Evolutionary conservation across 2,329 filamentous ascomycete genomes (phyloP).

Genomic region (Plenodomus tracheiphilus): DNA sequence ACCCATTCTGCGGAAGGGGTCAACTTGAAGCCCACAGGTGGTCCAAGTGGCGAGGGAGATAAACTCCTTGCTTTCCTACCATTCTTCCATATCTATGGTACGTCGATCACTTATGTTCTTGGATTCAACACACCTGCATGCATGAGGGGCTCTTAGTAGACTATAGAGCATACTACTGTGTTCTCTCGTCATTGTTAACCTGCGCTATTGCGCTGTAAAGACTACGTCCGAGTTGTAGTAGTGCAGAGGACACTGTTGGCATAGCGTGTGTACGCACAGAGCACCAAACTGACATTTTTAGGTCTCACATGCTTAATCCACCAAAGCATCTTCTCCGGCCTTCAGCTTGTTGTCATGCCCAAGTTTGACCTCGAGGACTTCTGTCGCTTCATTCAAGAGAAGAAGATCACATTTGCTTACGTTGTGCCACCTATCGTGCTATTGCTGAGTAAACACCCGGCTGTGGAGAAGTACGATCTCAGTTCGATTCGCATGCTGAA

Average conservation of each 20-base stretch:
- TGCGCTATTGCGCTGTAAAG: too few species aligned
- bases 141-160: too few species aligned
- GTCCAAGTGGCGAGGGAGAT: conserved; percentile 66
- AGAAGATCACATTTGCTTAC: conserved; percentile 76
- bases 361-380: conserved; percentile 82
- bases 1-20: conserved; percentile 48
- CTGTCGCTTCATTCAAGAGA: conserved; percentile 74
- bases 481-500: conserved; percentile 80
- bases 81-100: conserved; percentile 90
- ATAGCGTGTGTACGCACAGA: not conserved
- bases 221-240: too few species aligned
- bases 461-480: conserved; percentile 80
- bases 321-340: conserved; percentile 66
- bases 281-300: conserved; percentile 15
- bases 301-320: conserved; percentile 76
- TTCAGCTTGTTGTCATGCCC: conserved; percentile 70
- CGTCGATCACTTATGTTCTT: conserved; percentile 31
- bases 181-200: not conserved
- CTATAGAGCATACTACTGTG: too few species aligned
- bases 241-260: too few species aligned
- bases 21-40: conserved; percentile 61
- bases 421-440: conserved; percentile 85
- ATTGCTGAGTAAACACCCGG: conserved; percentile 75
- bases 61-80: conserved; percentile 78
- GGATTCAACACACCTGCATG: too few species aligned